Evolutionary conservation across 768 basidiomycete genomes (phyloP).

Genomic region (Suillus occidentalis): DNA sequence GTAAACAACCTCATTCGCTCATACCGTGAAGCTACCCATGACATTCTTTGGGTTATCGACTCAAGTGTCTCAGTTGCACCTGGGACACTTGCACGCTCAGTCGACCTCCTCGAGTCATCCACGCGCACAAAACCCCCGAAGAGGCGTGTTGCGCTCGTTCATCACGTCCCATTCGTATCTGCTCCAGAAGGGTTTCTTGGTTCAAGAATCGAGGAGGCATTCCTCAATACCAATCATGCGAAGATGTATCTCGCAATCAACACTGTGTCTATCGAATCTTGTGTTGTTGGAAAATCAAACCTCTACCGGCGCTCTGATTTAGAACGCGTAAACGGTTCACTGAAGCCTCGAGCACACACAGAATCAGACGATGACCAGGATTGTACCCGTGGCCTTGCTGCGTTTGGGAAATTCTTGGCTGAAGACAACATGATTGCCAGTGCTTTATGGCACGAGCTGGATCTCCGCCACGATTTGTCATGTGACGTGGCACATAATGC

Average conservation of each 20-base stretch:
- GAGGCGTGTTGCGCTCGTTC: slow-evolving; percentile 77
- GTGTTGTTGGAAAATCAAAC: slow-evolving; percentile 96
- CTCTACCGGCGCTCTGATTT: slow-evolving; percentile 89
- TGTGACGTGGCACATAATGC: slow-evolving; percentile 88
- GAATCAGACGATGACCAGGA: slow-evolving; percentile 19
- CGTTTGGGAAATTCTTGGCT: slow-evolving; percentile 86
- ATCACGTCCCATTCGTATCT: slow-evolving; percentile 92
- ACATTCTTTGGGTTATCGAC: slow-evolving; percentile 96
- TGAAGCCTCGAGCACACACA: slow-evolving; percentile 44
- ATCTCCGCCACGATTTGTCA: slow-evolving; percentile 84
- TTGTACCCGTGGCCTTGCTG: slow-evolving; percentile 56
- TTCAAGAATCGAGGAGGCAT: slow-evolving; percentile 86
- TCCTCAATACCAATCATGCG: slow-evolving; percentile 95
- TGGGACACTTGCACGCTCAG: slow-evolving; percentile 80
- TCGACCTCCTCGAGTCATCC: slow-evolving; percentile 65
- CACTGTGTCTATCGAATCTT: slow-evolving; percentile 84
- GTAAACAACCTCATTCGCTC: slow-evolving; percentile 93
- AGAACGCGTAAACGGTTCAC: slow-evolving; percentile 67
- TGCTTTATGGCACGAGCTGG: slow-evolving; percentile 92
- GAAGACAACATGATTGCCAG: slow-evolving; percentile 98
- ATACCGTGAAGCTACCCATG: slow-evolving; percentile 76
- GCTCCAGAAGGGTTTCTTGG: slow-evolving; percentile 71
- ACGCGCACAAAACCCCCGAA: slow-evolving; percentile 36
- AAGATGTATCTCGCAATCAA: slow-evolving; percentile 98
- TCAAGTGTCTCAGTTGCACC: slow-evolving; percentile 85